phyloP scores from a whole-genome alignment of 1,139 yeast genomes.

The Tardiomyces depauwii region DNA sequence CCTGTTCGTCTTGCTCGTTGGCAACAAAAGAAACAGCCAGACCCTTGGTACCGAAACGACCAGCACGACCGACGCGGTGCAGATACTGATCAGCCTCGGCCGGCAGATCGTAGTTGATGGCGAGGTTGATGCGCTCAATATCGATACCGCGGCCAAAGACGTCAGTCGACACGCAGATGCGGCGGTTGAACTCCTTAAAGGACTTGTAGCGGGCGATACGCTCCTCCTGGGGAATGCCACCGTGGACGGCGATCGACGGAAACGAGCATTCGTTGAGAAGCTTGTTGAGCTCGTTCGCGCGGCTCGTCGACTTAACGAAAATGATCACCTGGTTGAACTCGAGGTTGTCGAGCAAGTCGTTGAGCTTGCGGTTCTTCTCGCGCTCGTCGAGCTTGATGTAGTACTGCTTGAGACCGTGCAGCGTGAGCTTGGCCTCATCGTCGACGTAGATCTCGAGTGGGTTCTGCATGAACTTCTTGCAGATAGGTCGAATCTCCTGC shows the following conservation, averaged over 20 bases:
- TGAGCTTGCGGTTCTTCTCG: slow-evolving; percentile 88
- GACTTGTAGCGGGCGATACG: slow-evolving; percentile 94
- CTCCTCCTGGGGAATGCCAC: slow-evolving; percentile 94
- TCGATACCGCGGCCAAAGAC: slow-evolving; percentile 99
- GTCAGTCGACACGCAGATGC: slow-evolving; percentile 97
- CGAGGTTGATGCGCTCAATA: slow-evolving; percentile 96
- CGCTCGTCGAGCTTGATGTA: slow-evolving; percentile 80
- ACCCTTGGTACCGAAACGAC: slow-evolving; percentile 99
- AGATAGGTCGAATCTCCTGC: slow-evolving; percentile 89
- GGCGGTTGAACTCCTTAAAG: slow-evolving; percentile 95
- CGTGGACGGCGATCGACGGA: slow-evolving; percentile 96
- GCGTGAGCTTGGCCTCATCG: slow-evolving; percentile 93
- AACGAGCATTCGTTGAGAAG: slow-evolving; percentile 86
- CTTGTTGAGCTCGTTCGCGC: slow-evolving; percentile 88
- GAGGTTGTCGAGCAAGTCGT: slow-evolving; percentile 84
- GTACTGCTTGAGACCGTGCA: slow-evolving; percentile 97
- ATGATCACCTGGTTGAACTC: slow-evolving; percentile 98
- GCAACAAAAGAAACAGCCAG: slow-evolving; percentile 88
- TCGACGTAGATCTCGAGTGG: slow-evolving; percentile 97
- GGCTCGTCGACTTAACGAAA: slow-evolving; percentile 82
- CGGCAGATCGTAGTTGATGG: slow-evolving; percentile 83
- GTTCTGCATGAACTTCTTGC: slow-evolving; percentile 96
- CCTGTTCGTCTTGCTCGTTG: slow-evolving; percentile 77
- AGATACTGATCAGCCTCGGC: slow-evolving; percentile 93
- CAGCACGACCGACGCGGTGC: slow-evolving; percentile 99